Conservation (phyloP, 148 eudicot species). For the Drosera capensis region DNA sequence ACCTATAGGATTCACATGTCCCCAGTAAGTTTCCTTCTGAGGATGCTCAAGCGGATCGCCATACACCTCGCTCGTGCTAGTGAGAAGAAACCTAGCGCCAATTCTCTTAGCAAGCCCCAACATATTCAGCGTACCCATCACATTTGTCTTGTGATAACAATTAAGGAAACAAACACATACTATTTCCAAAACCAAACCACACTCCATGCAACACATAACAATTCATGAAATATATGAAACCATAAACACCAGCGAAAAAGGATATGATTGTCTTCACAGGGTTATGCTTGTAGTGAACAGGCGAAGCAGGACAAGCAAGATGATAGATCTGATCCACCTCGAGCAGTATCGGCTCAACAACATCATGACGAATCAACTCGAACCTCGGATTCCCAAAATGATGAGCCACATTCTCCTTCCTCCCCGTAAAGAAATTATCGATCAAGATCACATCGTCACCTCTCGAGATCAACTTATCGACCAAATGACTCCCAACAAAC, state of each 20-base stretch:
- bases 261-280: slow-evolving; percentile 85
- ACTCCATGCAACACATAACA: not conserved
- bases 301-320: slow-evolving; percentile 79
- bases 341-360: slow-evolving; percentile 60
- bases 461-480: slow-evolving; percentile 47
- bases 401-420: slow-evolving; percentile 65
- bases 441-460: slow-evolving; percentile 73
- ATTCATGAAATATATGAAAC: not conserved
- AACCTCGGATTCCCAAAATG: slow-evolving; percentile 55
- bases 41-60: slow-evolving; percentile 92
- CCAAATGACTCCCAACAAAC: slow-evolving; percentile 76
- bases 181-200: slow-evolving; percentile 1
- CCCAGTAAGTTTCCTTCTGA: slow-evolving; percentile 84
- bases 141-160: slow-evolving; percentile 67
- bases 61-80: slow-evolving; percentile 79
- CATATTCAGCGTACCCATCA: slow-evolving; percentile 81
- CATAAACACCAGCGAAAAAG: slow-evolving; percentile 10
- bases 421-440: slow-evolving; percentile 80
- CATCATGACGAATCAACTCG: slow-evolving; percentile 75
- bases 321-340: slow-evolving; percentile 89
- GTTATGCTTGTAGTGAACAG: slow-evolving; percentile 70
- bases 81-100: slow-evolving; percentile 69
- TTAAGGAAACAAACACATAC: slow-evolving; percentile 30
- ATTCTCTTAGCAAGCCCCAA: slow-evolving; percentile 77
- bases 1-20: slow-evolving; percentile 80